phyloP scores from a whole-genome alignment of 495 filamentous ascomycete species.

The Penicillium odoratum region DNA sequence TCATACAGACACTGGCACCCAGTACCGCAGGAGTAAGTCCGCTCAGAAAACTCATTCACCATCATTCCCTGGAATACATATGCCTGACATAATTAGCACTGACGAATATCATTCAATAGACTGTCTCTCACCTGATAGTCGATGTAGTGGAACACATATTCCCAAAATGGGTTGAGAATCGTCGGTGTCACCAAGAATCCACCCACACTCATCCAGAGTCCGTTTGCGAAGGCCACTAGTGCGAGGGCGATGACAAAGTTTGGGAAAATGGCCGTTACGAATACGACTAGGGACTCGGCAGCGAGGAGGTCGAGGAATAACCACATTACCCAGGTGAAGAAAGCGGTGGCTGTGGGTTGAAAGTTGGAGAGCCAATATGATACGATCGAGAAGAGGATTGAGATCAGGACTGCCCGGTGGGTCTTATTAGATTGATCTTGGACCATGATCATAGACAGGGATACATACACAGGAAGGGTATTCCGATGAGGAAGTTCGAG shows the following conservation, averaged over 20 bases:
- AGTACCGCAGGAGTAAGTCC: constrained; percentile 59
- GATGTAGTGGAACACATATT: constrained; percentile 81
- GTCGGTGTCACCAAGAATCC: constrained; percentile 75
- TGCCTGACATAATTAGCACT: constrained; percentile 29
- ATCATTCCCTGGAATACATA: constrained; percentile 92
- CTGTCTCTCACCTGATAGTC: constrained; percentile 61
- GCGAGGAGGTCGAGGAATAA: constrained; percentile 81
- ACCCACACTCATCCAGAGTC: constrained; percentile 81
- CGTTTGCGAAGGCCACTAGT: constrained; percentile 77
- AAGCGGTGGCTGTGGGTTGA: constrained; percentile 60
- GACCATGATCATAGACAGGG: not conserved
- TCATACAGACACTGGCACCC: constrained; percentile 70
- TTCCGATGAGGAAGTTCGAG: constrained; percentile 77
- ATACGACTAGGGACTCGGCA: constrained; percentile 76
- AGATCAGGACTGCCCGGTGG: constrained; percentile 55
- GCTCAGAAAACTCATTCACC: constrained; percentile 73
- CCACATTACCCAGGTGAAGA: constrained; percentile 83
- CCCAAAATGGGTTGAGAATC: constrained; percentile 77
- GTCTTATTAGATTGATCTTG: constrained; percentile 1
- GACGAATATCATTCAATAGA: constrained; percentile 1
- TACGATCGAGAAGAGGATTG: constrained; percentile 69
- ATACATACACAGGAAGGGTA: constrained; percentile 65
- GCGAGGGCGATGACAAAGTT: constrained; percentile 77
- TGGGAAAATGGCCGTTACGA: constrained; percentile 69
- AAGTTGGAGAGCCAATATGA: constrained; percentile 82